Evolutionary conservation across 1,139 yeast species (phyloP), one percentile per base, ranked within the genome.

Genomic region (Meyerozyma sp.): DNA sequence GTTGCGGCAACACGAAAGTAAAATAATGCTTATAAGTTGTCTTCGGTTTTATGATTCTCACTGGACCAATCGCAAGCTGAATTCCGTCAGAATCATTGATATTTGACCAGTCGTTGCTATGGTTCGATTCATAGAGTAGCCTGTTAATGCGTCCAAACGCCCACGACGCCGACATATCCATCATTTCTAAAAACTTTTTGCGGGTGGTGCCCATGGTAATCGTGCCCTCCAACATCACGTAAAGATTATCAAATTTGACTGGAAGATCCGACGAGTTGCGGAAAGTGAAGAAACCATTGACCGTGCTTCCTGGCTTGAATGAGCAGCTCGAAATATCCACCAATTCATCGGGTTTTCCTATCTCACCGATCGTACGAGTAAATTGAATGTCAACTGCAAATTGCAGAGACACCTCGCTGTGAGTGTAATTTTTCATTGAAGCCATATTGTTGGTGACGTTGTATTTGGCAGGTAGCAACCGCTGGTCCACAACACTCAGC

Each of bases 121-220:
- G 13, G 14, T 34, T 34, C 3, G 26, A 20, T 18, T 34, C 37
- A 20, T 18, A 20, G 7, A 34, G 26, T 7, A 34, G 37, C 5
- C 37, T 18, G 16, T 34, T 21, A 10, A 34, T 34, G 25, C 37
- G 37, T 9, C 37, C 37, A 34, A 34, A 34, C n/a, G 21, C 14
- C 37, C 37, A 34, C n/a, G 37, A 20, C 8, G 37, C 37, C 11
- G 37, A 34, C 26, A 34, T 20, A 13, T 34, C 37, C 25, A 21
- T 34, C 37, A 34, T 34, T 34, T 34, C 37, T 13, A 34, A 21
- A 20, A 34, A 34, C 14, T 21, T 34, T 11, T 34, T 10, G 16
- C 8, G 10, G 10, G n/a, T 8, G 8, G 11, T 14, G 9, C 26
- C 37, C 5, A 34, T 3, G n/a, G 26, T 9, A 1, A 34, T 13